Conservation (phyloP, 176 grass and related monocot genomes). For the Canna indica region DNA sequence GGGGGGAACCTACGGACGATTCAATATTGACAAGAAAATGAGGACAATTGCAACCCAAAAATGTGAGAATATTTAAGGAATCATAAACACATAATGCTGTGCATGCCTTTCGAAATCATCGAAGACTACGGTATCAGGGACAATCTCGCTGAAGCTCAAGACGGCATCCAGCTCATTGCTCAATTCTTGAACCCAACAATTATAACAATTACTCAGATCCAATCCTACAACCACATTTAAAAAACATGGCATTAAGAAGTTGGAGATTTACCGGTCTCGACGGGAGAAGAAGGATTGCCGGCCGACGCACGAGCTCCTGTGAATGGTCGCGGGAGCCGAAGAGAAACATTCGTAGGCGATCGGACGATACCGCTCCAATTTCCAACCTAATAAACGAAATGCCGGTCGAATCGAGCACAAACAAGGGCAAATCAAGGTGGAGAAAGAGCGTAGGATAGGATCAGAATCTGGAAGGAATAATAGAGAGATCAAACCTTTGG, state of each 20-base stretch:
- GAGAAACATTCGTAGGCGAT: background rate
- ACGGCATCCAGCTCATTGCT: conserved; percentile 72
- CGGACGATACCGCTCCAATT: conserved; percentile 18
- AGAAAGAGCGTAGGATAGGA: background rate
- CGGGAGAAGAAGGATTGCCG: conserved; percentile 34
- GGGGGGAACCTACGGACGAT: conserved; percentile 52
- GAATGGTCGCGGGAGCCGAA: conserved; percentile 20
- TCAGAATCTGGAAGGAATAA: background rate
- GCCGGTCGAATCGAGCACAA: conserved; percentile 6
- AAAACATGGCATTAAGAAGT: background rate
- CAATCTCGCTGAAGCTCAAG: conserved; percentile 83
- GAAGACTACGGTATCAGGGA: conserved; percentile 88
- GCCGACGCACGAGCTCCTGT: conserved; percentile 13
- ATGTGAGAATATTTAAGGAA: background rate
- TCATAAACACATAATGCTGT: background rate
- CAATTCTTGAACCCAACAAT: conserved; percentile 31
- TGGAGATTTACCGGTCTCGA: conserved; percentile 24
- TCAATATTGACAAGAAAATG: background rate
- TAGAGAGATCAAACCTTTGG: background rate
- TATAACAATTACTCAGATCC: conserved; percentile 2
- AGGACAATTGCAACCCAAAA: background rate
- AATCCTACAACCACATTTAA: conserved; percentile 2
- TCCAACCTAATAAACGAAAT: conserved; percentile 27
- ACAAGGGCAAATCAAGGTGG: background rate
- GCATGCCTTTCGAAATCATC: conserved; percentile 85